Conservation (phyloP, 352 stramenopile species). For the Blastocystis sp. region DNA sequence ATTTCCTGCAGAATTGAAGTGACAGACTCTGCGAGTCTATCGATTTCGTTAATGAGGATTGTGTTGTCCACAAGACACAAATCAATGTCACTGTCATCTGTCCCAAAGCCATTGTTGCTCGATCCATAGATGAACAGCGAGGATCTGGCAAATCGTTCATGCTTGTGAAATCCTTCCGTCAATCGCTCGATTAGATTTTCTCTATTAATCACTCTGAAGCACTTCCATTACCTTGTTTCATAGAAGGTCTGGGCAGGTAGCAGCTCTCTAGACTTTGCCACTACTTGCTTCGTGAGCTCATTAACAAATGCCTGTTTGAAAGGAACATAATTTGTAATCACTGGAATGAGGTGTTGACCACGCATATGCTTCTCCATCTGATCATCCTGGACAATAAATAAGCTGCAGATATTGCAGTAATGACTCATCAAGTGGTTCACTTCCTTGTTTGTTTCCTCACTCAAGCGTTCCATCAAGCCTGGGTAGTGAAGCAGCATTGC, state of each 20-base stretch:
- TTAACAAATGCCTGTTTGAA: neutral
- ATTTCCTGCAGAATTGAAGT: slow-evolving; percentile 51
- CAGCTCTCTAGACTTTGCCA: neutral
- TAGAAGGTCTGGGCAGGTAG: neutral
- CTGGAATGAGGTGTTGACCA: neutral
- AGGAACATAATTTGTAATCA: neutral
- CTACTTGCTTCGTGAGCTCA: neutral
- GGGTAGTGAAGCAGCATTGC: neutral
- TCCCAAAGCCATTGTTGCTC: slow-evolving; percentile 91
- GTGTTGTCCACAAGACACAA: slow-evolving; percentile 73
- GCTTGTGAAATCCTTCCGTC: neutral
- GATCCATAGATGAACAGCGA: slow-evolving; percentile 78
- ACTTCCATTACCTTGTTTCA: neutral
- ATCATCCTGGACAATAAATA: neutral
- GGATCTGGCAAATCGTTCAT: neutral
- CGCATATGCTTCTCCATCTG: neutral
- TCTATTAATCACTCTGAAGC: neutral
- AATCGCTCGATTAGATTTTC: slow-evolving; percentile 27
- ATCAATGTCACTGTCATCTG: slow-evolving; percentile 80
- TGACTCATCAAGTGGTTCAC: neutral
- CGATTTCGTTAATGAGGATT: neutral
- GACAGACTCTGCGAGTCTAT: slow-evolving; percentile 69
- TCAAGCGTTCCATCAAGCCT: neutral
- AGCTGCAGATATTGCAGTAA: slow-evolving; percentile 28
- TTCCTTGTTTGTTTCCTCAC: neutral